Evolutionary conservation across 1,139 yeast genomes (phyloP).

Genomic region (Kodamaea sp.): DNA sequence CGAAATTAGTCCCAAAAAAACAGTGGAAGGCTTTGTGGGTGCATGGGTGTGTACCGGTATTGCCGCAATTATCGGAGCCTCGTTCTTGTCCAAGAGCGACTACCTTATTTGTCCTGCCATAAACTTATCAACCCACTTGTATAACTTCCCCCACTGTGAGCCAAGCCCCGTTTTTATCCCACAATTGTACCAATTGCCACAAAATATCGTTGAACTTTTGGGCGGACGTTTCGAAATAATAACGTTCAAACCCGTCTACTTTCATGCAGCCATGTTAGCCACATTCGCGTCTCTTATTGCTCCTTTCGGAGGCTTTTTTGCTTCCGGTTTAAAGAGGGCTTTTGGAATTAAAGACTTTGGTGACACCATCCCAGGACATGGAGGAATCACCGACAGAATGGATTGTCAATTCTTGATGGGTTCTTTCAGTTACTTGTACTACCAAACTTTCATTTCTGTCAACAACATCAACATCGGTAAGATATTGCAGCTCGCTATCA

Average conservation of each 20-base stretch:
- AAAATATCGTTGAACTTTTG: constrained; percentile 52
- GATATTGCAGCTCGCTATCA: constrained; percentile 71
- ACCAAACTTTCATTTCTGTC: constrained; percentile 84
- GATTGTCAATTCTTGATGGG: constrained; percentile 99
- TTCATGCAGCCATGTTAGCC: constrained; percentile 83
- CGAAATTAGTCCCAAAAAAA: constrained; percentile 93
- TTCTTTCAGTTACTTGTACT: constrained; percentile 86
- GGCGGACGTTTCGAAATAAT: constrained; percentile 43
- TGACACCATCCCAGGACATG: constrained; percentile 95
- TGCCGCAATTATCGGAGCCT: constrained; percentile 68
- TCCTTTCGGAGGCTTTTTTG: constrained; percentile 98
- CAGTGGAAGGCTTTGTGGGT: constrained; percentile 96
- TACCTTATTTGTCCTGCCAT: constrained; percentile 89
- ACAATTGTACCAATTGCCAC: constrained; percentile 76
- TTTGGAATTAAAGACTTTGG: constrained; percentile 93
- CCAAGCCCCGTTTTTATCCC: constrained; percentile 86
- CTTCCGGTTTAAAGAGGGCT: constrained; percentile 96
- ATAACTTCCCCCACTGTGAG: constrained; percentile 60
- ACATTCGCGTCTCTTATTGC: constrained; percentile 97
- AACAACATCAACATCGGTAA: constrained; percentile 72
- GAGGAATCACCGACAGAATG: constrained; percentile 96
- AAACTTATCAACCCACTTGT: constrained; percentile 57
- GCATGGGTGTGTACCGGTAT: constrained; percentile 94
- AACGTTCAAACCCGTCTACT: constrained; percentile 79
- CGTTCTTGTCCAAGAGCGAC: constrained; percentile 61